Percentiles rank a stretch among this genome's conserved stretches.
phyloP scores from a whole-genome alignment of 2,329 filamentous ascomycete genomes.

The Colletotrichum tropicale region DNA sequence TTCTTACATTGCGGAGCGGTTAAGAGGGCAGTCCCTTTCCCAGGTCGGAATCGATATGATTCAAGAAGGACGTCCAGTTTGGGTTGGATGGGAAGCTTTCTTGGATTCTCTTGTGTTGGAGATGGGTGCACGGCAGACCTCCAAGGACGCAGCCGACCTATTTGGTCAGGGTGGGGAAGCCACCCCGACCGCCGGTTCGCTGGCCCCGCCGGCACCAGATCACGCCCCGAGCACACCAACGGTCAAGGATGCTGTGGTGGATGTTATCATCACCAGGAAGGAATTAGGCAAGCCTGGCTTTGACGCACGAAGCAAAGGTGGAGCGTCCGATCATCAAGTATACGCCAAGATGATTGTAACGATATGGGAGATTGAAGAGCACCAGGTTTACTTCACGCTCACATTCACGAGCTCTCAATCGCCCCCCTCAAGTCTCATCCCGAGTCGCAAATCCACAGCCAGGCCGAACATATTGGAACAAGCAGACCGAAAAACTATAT shows the following conservation, averaged over 20 bases:
- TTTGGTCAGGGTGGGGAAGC: constrained; percentile 31
- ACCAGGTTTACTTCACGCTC: constrained; percentile 72
- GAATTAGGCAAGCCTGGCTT: constrained; percentile 43
- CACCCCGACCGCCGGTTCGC: constrained; percentile 38
- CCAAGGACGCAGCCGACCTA: constrained; percentile 11
- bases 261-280: constrained; percentile 67
- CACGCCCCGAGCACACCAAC: constrained; percentile 25
- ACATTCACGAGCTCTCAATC: constrained; percentile 71
- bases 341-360: constrained; percentile 79
- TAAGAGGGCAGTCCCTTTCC: constrained; percentile 69
- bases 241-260: constrained; percentile 66
- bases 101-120: constrained; percentile 57
- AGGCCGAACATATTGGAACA: constrained; percentile 47
- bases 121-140: constrained; percentile 32
- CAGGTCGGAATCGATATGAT: constrained; percentile 77
- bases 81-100: constrained; percentile 64
- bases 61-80: constrained; percentile 67
- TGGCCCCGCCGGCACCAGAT: constrained; percentile 19
- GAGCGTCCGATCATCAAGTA: constrained; percentile 44
- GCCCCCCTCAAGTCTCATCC: constrained; percentile 32
- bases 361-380: constrained; percentile 72
- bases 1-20: constrained; percentile 56
- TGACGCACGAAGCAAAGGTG: constrained; percentile 36
- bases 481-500: constrained; percentile 49
- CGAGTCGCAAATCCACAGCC: constrained; percentile 41